Percentiles rank a stretch among this genome's conserved stretches.
Conservation (phyloP, 352 stramenopile species). For the Pilasporangium apinafurcum region DNA sequence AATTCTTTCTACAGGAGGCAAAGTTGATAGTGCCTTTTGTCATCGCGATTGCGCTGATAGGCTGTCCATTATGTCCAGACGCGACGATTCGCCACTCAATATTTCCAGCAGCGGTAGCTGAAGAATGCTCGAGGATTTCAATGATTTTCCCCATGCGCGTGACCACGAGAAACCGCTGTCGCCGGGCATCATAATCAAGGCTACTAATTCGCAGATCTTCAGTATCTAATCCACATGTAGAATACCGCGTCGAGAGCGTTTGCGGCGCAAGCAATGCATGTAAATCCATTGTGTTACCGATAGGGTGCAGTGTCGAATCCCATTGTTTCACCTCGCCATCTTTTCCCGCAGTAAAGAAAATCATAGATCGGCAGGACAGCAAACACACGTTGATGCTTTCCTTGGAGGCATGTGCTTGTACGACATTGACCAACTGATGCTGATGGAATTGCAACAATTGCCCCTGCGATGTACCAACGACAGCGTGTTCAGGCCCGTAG, state of each 20-base stretch:
- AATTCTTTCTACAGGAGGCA: constrained; percentile 40
- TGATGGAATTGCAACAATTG: constrained; percentile 70
- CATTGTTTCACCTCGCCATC: constrained; percentile 76
- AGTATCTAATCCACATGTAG: constrained; percentile 15
- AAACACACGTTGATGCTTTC: constrained; percentile 52
- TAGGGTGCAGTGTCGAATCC: constrained; percentile 66
- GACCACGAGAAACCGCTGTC: constrained; percentile 44
- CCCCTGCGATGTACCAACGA: constrained; percentile 58
- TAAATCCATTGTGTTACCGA: constrained; percentile 63
- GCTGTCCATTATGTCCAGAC: constrained; percentile 28
- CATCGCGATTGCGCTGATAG: constrained; percentile 13
- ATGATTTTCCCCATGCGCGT: constrained; percentile 54
- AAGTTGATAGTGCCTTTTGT: constrained; percentile 33
- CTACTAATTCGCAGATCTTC: constrained; percentile 71
- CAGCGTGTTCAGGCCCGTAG: constrained; percentile 38
- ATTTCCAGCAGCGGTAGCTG: background rate
- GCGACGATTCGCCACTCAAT: constrained; percentile 26
- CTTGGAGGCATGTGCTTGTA: constrained; percentile 49
- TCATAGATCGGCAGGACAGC: constrained; percentile 59
- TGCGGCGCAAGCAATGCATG: constrained; percentile 17
- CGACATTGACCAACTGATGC: constrained; percentile 35
- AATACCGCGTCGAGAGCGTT: background rate
- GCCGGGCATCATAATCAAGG: constrained; percentile 51
- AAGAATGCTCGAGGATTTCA: constrained; percentile 26
- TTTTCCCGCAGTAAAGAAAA: constrained; percentile 73